Evolutionary conservation across 169 alveolate genomes (phyloP).

Genomic region (Plasmodium coatneyi): DNA sequence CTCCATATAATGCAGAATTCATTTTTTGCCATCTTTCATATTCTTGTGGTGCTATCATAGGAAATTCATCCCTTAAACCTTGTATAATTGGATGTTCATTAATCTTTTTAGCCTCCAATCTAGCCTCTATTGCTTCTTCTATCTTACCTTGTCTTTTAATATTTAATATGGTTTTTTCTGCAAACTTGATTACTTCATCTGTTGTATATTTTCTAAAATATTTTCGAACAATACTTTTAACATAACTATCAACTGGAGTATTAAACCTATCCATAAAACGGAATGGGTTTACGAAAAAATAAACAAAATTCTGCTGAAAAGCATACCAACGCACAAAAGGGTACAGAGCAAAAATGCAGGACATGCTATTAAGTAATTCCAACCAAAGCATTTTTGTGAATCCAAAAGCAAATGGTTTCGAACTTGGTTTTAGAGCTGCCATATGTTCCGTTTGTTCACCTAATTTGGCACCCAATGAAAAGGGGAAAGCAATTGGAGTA

Average conservation of each 20-base stretch:
- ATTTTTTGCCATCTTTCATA: not conserved
- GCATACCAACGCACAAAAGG: slow-evolving; percentile 13
- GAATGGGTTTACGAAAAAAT: slow-evolving; percentile 1
- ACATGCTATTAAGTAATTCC: not conserved
- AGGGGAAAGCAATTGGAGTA: not conserved
- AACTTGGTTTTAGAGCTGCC: not conserved
- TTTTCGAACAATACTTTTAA: not conserved
- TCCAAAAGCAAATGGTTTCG: not conserved
- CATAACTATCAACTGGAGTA: not conserved
- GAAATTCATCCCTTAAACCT: not conserved
- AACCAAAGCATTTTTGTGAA: not conserved
- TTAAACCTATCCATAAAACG: slow-evolving; percentile 16
- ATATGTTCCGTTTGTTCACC: slow-evolving; percentile 11
- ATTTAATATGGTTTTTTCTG: not conserved
- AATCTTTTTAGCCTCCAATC: not conserved
- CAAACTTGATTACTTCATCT: not conserved
- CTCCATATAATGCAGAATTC: not conserved
- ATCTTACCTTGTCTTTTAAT: not conserved
- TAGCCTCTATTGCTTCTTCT: not conserved
- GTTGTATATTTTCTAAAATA: slow-evolving; percentile 19
- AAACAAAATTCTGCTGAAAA: slow-evolving; percentile 3
- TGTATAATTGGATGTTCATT: not conserved
- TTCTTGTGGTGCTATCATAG: slow-evolving; percentile 40
- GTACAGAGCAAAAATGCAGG: not conserved
- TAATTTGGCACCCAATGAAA: not conserved